A percentile compares a stretch with the other conserved stretches of the same genome.
These are phyloP conservation scores for Xylaria sp. DNA, from an alignment of 2,329 filamentous ascomycete species.

Conservation along the genomic window DNA sequence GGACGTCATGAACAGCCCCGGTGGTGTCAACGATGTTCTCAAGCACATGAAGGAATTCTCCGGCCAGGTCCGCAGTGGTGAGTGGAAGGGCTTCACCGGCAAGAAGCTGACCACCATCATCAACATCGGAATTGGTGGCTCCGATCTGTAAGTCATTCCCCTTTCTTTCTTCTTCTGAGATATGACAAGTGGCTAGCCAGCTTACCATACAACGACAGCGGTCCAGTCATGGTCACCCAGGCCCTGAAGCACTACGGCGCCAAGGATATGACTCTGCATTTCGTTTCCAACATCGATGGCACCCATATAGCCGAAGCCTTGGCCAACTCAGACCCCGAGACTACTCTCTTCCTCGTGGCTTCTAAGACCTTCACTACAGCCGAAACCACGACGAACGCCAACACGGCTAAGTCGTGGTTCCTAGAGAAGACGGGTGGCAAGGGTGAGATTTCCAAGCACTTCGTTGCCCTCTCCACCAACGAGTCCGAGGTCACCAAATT, in stretches of 20 bases:
- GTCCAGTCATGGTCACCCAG: slow-evolving; percentile 98
- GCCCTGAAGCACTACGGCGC: slow-evolving; percentile 95
- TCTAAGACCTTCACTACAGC: slow-evolving; percentile 99
- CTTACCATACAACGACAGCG: slow-evolving; percentile 62
- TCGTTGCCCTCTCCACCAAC: slow-evolving; percentile 97
- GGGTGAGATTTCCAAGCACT: slow-evolving; percentile 96
- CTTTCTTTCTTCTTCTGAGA: background rate
- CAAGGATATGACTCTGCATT: slow-evolving; percentile 88
- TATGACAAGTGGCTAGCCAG: background rate
- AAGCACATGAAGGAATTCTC: slow-evolving; percentile 99
- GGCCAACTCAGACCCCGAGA: slow-evolving; percentile 89
- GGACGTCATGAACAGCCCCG: slow-evolving; percentile 90
- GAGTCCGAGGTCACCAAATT: slow-evolving; percentile 96
- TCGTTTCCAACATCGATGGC: slow-evolving; percentile 99
- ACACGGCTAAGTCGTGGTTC: slow-evolving; percentile 98
- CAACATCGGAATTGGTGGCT: slow-evolving; percentile 98
- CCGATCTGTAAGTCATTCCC: slow-evolving; percentile 81
- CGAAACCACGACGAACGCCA: slow-evolving; percentile 96
- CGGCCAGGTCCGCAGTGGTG: slow-evolving; percentile 90
- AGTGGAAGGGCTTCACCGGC: slow-evolving; percentile 97
- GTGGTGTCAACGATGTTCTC: slow-evolving; percentile 89
- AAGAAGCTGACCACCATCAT: slow-evolving; percentile 97
- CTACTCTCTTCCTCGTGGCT: slow-evolving; percentile 97
- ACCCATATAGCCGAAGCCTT: slow-evolving; percentile 97
- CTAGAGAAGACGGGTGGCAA: slow-evolving; percentile 80